Evolutionary conservation across 2,329 filamentous ascomycete species (phyloP), one percentile per base, ranked within the genome.

Genomic region (Neonectria neomacrospora): DNA sequence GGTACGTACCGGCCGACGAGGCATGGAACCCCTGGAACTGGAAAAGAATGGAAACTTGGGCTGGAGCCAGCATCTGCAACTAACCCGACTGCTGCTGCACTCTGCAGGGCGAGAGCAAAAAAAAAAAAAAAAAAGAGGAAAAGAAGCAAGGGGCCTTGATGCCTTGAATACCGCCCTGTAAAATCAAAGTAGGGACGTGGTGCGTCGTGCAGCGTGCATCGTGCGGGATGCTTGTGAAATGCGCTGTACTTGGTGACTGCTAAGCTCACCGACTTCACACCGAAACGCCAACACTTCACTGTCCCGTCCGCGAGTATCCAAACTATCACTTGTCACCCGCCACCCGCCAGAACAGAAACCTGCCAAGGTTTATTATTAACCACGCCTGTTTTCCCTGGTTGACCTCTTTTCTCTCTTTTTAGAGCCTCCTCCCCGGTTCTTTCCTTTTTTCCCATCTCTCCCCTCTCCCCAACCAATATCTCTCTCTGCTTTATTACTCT

Each of bases 191-290:
- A 3, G 3, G n/a, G 18, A 20, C 45, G 23, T 47, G 18, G 14
- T 62, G 61, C 30, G 44, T 48, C 48, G 55, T 58, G 55, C 37
- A 44, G 47, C 50, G 55, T 52, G 55, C 45, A 12, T 23, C 42
- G 42, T 61, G 60, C 26, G 39, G 48, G 65, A 67, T 68, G 61
- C 68, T 60, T 68, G 64, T 63, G 41, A 45, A 59, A 47, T 59
- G 57, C 51, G 57, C 50, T 60, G 41, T 56, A 55, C 53, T 47
- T 61, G 26, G 44, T 39, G 41, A 42, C 54, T 52, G 59, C 37
- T 53, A 53, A 55, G 58, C 63, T 72, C 73, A 75, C 73, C 73
- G 73, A 75, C 73, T 75, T 75, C 73, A 75, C 69, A 73, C 72
- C 73, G 73, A 74, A 75, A 63, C 62, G 66, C 59, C 58, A 63